These are phyloP conservation scores for Leishmania turanica DNA, from an alignment of 208 protist genomes.

Conservation along the genomic window DNA sequence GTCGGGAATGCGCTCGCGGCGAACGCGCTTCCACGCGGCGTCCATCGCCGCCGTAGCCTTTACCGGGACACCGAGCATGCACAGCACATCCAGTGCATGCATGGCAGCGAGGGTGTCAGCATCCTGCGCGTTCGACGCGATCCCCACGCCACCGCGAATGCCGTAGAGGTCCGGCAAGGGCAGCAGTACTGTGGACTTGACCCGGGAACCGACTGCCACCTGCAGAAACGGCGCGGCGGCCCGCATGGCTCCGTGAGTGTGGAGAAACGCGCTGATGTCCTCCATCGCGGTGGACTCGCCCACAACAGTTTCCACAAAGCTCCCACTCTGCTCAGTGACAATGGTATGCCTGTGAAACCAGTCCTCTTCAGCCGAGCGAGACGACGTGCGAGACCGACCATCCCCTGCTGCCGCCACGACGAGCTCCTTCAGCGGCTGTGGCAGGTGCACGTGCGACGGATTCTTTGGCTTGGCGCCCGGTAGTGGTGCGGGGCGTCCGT, in stretches of 20 bases:
- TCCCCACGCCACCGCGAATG: slow-evolving; percentile 82
- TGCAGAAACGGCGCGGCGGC: slow-evolving; percentile 60
- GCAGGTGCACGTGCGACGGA: slow-evolving; percentile 53
- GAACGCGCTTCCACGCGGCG: slow-evolving; percentile 21
- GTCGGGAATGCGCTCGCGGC: slow-evolving; percentile 17
- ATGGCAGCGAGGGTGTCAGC: slow-evolving; percentile 76
- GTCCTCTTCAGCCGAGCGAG: slow-evolving; percentile 67
- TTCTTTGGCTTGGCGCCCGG: slow-evolving; percentile 44
- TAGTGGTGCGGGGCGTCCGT: slow-evolving; percentile 74
- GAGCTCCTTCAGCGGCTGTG: slow-evolving; percentile 66
- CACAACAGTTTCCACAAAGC: slow-evolving; percentile 63
- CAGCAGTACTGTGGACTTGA: slow-evolving; percentile 81
- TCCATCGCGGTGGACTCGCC: slow-evolving; percentile 48
- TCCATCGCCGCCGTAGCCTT: slow-evolving; percentile 16
- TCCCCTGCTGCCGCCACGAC: background rate
- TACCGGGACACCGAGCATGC: slow-evolving; percentile 48
- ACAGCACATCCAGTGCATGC: slow-evolving; percentile 84
- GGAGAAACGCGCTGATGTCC: slow-evolving; percentile 54
- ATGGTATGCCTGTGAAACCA: slow-evolving; percentile 60
- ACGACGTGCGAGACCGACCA: slow-evolving; percentile 36
- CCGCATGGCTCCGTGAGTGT: slow-evolving; percentile 29
- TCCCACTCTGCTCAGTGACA: slow-evolving; percentile 51
- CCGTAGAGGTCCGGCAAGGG: slow-evolving; percentile 69
- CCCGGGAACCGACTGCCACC: slow-evolving; percentile 41
- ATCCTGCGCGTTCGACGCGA: slow-evolving; percentile 51